Conservation (phyloP, 225 moss, liverwort and hornwort genomes). For the Pseudisothecium myosuroides region DNA sequence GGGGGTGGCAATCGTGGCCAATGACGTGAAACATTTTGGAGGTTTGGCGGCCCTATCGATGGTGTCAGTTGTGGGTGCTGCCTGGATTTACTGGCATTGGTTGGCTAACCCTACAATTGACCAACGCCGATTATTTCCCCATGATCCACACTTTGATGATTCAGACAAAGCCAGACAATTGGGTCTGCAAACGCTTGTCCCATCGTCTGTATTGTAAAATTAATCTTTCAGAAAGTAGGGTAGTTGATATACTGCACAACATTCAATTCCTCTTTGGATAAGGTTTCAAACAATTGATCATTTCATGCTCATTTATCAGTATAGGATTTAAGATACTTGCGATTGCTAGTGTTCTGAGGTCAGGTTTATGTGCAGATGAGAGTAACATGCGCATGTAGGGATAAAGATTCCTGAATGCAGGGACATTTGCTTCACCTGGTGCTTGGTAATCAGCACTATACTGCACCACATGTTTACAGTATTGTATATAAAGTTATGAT, state of each 20-base stretch:
- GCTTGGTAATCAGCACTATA: background rate
- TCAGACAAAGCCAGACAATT: conserved; percentile 43
- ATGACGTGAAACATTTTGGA: conserved; percentile 65
- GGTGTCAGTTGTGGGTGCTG: conserved; percentile 59
- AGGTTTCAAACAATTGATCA: background rate
- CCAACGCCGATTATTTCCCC: conserved; percentile 57
- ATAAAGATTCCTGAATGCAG: background rate
- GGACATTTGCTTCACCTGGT: background rate
- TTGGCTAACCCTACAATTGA: conserved; percentile 55
- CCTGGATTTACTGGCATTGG: conserved; percentile 74
- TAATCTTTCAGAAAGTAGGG: background rate
- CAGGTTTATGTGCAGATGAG: background rate
- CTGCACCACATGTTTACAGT: background rate
- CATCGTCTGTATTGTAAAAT: conserved; percentile 22
- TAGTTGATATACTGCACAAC: background rate
- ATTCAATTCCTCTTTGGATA: background rate
- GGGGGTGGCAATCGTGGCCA: conserved; percentile 70
- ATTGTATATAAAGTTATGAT: conserved; percentile 1
- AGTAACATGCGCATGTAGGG: background rate
- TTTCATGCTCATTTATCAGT: background rate
- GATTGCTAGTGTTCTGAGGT: background rate
- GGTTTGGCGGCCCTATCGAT: conserved; percentile 68
- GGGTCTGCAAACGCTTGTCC: conserved; percentile 42
- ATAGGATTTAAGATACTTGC: background rate
- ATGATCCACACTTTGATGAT: conserved; percentile 58